Evolutionary conservation across 352 stramenopile species (phyloP).

Genomic region (Phytophthora cactorum): DNA sequence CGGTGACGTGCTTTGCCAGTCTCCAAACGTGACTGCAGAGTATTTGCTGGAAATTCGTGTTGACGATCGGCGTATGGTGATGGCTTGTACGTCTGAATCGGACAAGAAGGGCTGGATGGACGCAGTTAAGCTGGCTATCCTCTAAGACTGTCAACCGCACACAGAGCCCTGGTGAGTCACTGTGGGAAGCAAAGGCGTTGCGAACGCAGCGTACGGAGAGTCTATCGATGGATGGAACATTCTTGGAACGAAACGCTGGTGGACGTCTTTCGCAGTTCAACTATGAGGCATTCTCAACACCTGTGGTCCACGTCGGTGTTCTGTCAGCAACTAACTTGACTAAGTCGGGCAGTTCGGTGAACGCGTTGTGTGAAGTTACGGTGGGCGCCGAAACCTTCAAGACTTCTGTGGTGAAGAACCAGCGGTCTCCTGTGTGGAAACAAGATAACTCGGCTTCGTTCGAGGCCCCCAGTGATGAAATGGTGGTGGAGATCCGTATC

Average conservation of each 20-base stretch:
- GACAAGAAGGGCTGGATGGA: constrained; percentile 91
- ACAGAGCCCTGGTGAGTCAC: constrained; percentile 55
- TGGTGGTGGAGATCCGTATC: constrained; percentile 84
- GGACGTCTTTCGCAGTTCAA: constrained; percentile 87
- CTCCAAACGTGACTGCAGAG: constrained; percentile 72
- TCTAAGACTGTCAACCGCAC: constrained; percentile 84
- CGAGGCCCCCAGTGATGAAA: constrained; percentile 76
- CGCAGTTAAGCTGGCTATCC: constrained; percentile 83
- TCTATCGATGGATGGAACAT: constrained; percentile 70
- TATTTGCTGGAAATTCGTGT: constrained; percentile 79
- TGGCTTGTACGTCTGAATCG: constrained; percentile 84
- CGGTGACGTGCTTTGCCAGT: constrained; percentile 72
- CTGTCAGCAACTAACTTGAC: constrained; percentile 83
- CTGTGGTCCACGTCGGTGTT: constrained; percentile 81
- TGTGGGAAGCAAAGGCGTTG: constrained; percentile 58
- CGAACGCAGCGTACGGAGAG: constrained; percentile 72
- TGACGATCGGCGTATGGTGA: constrained; percentile 78
- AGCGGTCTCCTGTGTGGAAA: constrained; percentile 87
- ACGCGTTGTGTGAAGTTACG: constrained; percentile 84
- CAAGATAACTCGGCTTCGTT: constrained; percentile 88
- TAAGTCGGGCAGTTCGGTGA: constrained; percentile 76
- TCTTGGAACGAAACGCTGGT: constrained; percentile 69
- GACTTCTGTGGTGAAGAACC: constrained; percentile 81
- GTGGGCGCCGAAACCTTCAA: constrained; percentile 85
- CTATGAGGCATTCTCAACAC: constrained; percentile 83